Evolutionary conservation across 345 rosid genomes (phyloP).

Genomic region (Turritis glabra): DNA sequence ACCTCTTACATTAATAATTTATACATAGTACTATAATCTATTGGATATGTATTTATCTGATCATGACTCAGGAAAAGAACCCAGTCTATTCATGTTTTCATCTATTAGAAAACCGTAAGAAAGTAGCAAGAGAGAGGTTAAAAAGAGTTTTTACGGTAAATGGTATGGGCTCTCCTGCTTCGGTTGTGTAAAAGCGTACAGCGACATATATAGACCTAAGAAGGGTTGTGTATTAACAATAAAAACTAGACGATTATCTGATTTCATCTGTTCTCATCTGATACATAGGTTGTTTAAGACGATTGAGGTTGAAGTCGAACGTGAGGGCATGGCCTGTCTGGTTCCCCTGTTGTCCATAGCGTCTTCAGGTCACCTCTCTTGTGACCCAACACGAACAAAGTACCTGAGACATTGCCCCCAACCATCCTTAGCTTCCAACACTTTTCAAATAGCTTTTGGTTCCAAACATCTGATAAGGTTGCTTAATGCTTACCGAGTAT

Average conservation of each 20-base stretch:
- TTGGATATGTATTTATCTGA: neutral
- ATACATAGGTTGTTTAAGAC: neutral
- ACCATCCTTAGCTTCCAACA: neutral
- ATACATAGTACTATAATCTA: neutral
- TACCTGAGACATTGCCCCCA: slow-evolving; percentile 46
- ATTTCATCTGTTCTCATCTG: neutral
- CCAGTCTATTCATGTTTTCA: neutral
- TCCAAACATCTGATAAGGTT: neutral
- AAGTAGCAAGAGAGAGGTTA: slow-evolving; percentile 10
- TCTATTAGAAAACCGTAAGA: neutral
- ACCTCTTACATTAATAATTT: neutral
- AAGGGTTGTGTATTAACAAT: slow-evolving; percentile 36
- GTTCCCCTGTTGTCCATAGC: slow-evolving; percentile 88
- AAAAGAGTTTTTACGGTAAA: slow-evolving; percentile 3
- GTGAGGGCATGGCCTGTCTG: slow-evolving; percentile 75
- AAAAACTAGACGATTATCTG: slow-evolving; percentile 15
- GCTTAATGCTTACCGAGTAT: slow-evolving; percentile 79
- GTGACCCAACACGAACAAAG: slow-evolving; percentile 68
- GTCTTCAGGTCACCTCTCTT: slow-evolving; percentile 78
- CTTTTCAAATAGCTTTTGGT: neutral
- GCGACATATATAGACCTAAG: slow-evolving; percentile 31
- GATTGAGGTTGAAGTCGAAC: slow-evolving; percentile 51
- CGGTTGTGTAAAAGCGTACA: slow-evolving; percentile 20
- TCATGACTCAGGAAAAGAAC: neutral
- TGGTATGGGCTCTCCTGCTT: neutral